Evolutionary conservation across 2,329 filamentous ascomycete species (phyloP).

Genomic region (Chrysoporthe puriensis): DNA sequence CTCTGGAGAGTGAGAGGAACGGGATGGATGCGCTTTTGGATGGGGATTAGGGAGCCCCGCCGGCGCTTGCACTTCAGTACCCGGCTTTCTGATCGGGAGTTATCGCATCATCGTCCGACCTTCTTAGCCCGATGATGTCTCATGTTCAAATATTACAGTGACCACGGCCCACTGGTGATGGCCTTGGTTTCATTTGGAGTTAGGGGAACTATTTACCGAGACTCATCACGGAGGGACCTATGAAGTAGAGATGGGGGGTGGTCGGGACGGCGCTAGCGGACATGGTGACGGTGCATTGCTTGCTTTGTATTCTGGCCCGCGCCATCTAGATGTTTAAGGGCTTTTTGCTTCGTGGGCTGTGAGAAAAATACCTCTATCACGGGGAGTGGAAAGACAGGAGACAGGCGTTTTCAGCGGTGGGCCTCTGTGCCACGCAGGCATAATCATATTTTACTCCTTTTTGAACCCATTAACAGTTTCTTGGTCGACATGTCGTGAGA

Average conservation of each 20-base stretch:
- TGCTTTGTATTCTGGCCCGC: not conserved
- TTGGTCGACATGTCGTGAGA: too few species aligned
- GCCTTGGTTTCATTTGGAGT: not conserved
- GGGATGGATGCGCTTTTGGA: conserved; percentile 52
- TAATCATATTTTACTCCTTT: not conserved
- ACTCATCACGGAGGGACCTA: not conserved
- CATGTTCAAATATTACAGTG: not conserved
- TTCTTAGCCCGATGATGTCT: not conserved
- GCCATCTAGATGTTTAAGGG: not conserved
- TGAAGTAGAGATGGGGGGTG: not conserved
- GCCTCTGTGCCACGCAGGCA: not conserved
- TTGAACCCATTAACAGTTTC: too few species aligned
- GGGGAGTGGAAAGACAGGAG: not conserved
- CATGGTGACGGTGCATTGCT: not conserved
- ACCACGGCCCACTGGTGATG: not conserved
- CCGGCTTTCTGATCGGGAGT: not conserved
- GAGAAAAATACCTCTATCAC: not conserved
- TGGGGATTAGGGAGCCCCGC: conserved; percentile 38
- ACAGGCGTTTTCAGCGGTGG: not conserved
- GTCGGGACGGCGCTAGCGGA: conserved; percentile 5
- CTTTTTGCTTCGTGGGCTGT: not conserved
- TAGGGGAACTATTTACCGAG: not conserved
- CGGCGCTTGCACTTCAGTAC: not conserved
- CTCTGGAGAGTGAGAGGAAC: conserved; percentile 50
- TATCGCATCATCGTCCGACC: too few species aligned